These are phyloP conservation scores for Phytophthora macrochlamydospora DNA, from an alignment of 352 stramenopile genomes.

Conservation along the genomic window DNA sequence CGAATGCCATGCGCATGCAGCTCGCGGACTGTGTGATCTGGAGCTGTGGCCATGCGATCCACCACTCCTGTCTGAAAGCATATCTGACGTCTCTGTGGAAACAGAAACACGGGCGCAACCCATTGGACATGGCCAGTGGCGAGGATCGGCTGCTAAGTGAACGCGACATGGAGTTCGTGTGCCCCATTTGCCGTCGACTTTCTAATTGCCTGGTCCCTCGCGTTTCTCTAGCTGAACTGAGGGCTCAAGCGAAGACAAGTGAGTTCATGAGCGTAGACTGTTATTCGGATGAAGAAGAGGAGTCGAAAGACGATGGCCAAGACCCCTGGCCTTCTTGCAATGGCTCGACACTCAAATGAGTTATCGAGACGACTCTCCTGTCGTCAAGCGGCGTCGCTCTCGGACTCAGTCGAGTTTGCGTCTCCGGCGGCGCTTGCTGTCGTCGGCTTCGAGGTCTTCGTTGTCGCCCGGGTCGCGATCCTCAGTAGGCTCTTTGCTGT, in stretches of 20 bases:
- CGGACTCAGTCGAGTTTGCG: slow-evolving; percentile 46
- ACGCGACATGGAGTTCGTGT: slow-evolving; percentile 77
- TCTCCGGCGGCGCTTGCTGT: slow-evolving; percentile 35
- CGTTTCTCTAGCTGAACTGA: slow-evolving; percentile 26
- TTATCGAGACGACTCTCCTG: slow-evolving; percentile 46
- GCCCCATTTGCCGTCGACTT: slow-evolving; percentile 75
- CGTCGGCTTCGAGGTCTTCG: slow-evolving; percentile 37
- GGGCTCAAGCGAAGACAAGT: slow-evolving; percentile 12
- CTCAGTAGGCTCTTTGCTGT: slow-evolving; percentile 17
- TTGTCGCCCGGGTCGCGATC: slow-evolving; percentile 29
- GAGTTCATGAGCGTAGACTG: slow-evolving; percentile 24
- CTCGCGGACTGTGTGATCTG: slow-evolving; percentile 57
- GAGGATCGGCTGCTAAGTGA: slow-evolving; percentile 74
- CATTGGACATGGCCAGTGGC: slow-evolving; percentile 45
- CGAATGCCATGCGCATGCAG: slow-evolving; percentile 39
- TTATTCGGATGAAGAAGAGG: slow-evolving; percentile 42
- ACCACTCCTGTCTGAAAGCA: slow-evolving; percentile 69
- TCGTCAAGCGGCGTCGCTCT: slow-evolving; percentile 46
- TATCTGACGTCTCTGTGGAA: slow-evolving; percentile 80
- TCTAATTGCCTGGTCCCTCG: slow-evolving; percentile 75
- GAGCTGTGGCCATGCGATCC: slow-evolving; percentile 77
- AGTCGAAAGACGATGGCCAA: slow-evolving; percentile 41
- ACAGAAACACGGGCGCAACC: slow-evolving; percentile 47
- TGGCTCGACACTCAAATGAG: slow-evolving; percentile 63
- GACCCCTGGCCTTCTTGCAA: slow-evolving; percentile 47